phyloP scores from a whole-genome alignment of 768 basidiomycete species.

The Panaeolus papilionaceus region DNA sequence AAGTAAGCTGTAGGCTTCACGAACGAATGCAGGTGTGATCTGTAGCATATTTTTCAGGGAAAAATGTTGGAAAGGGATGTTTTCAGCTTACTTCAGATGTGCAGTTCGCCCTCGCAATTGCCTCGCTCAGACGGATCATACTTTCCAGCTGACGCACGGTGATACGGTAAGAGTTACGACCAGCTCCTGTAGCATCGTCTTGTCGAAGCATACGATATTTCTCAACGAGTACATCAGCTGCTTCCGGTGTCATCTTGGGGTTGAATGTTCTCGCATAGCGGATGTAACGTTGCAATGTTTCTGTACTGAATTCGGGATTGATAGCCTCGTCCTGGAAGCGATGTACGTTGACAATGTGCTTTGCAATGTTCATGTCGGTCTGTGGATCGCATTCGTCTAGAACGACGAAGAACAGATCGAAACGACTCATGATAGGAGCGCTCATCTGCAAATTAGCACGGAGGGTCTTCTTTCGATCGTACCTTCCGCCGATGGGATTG shows the following conservation, averaged over 20 bases:
- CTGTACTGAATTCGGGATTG: conserved; percentile 96
- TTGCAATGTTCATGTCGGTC: conserved; percentile 91
- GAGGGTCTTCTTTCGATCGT: conserved; percentile 92
- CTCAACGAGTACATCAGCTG: conserved; percentile 91
- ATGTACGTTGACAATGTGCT: conserved; percentile 98
- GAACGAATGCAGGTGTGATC: conserved; percentile 94
- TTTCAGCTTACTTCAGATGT: conserved; percentile 74
- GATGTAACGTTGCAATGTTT: conserved; percentile 95
- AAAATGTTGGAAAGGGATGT: conserved; percentile 11
- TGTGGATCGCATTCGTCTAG: conserved; percentile 96
- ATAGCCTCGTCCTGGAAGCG: conserved; percentile 95
- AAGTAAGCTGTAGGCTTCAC: conserved; percentile 93
- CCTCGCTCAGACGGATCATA: conserved; percentile 97
- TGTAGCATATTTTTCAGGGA: conserved; percentile 34
- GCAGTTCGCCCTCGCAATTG: conserved; percentile 97
- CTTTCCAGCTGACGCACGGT: conserved; percentile 98
- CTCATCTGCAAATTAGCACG: conserved; percentile 97
- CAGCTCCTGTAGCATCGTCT: conserved; percentile 89
- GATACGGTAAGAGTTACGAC: conserved; percentile 93
- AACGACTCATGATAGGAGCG: conserved; percentile 98
- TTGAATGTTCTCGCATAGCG: conserved; percentile 97
- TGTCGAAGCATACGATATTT: conserved; percentile 93
- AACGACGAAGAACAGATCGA: conserved; percentile 97
- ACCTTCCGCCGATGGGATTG: conserved; percentile 96
- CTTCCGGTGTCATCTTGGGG: conserved; percentile 96